These are phyloP conservation scores for Rosellinia necatrix DNA, from an alignment of 2,329 filamentous ascomycete genomes.

Conservation along the genomic window DNA sequence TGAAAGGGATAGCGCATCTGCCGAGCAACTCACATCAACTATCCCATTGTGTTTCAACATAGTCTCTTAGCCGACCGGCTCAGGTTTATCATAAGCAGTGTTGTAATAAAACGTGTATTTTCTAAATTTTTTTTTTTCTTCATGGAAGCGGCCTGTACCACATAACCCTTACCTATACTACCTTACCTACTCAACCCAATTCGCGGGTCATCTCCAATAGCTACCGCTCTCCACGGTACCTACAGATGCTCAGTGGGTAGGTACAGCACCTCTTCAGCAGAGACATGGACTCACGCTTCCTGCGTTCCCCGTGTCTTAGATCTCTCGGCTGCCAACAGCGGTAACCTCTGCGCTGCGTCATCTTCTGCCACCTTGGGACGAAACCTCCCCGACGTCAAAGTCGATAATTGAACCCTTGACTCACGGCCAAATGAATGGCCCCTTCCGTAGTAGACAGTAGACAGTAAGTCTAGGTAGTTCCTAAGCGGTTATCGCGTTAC, in stretches of 20 bases:
- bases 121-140: too few species aligned
- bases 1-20: too few species aligned
- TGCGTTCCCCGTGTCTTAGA: constrained; percentile 18
- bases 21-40: too few species aligned
- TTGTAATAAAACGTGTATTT: too few species aligned
- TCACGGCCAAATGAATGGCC: background rate
- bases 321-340: constrained; percentile 23
- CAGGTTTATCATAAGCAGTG: background rate
- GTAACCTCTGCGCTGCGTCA: constrained; percentile 15
- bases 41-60: too few species aligned
- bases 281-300: constrained; percentile 17
- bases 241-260: constrained; percentile 4
- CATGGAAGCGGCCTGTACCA: constrained; percentile 3
- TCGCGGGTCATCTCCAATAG: constrained; percentile 6
- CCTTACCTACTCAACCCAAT: background rate
- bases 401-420: background rate
- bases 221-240: background rate
- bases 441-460: background rate
- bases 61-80: too few species aligned
- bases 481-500: constrained; percentile 9
- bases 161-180: too few species aligned
- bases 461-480: constrained; percentile 2
- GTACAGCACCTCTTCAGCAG: constrained; percentile 7
- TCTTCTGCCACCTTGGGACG: constrained; percentile 8
- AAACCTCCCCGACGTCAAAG: constrained; percentile 2